Evolutionary conservation across 1,139 yeast genomes (phyloP).

Genomic region (Hyphopichia wangnamkhiaoensis): DNA sequence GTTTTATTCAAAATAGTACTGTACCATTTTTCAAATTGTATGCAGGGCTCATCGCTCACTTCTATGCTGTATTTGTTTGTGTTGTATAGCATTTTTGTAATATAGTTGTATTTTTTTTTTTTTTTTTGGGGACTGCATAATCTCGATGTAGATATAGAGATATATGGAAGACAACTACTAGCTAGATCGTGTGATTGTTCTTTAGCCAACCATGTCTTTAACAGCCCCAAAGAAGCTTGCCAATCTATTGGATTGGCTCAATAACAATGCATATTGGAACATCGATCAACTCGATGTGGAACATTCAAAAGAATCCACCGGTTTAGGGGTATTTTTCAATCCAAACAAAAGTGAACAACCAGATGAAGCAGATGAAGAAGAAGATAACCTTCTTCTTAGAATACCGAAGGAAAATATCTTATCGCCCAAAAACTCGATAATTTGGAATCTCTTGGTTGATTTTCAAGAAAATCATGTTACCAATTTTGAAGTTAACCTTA

Average conservation of each 20-base stretch:
- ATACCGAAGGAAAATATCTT: conserved; percentile 56
- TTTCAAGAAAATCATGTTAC: conserved; percentile 26
- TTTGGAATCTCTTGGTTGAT: conserved; percentile 69
- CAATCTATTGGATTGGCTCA: conserved; percentile 41
- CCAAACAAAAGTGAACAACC: conserved; percentile 33
- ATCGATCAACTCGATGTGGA: conserved; percentile 44
- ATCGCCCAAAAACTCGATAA: conserved; percentile 59
- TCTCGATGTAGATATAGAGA: too few relatives aligned
- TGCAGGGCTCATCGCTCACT: too few relatives aligned
- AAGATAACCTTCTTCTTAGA: conserved; percentile 36
- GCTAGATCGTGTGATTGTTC: too few relatives aligned
- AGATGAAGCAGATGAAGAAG: conserved; percentile 26
- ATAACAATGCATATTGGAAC: conserved; percentile 52
- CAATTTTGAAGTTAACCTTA: conserved; percentile 32
- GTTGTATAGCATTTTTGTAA: too few relatives aligned
- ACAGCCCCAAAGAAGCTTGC: background rate
- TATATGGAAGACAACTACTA: too few relatives aligned
- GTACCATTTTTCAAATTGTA: too few relatives aligned
- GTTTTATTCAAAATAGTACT: too few relatives aligned
- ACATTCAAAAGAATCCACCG: conserved; percentile 53
- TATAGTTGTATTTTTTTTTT: too few relatives aligned
- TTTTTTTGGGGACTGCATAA: too few relatives aligned
- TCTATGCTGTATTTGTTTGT: too few relatives aligned
- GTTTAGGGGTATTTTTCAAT: conserved; percentile 66
- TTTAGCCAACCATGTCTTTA: conserved; percentile 4